Percentiles rank a stretch among this genome's conserved stretches.
Evolutionary conservation across 2,329 filamentous ascomycete genomes (phyloP).

Genomic region (Cordyceps militaris): DNA sequence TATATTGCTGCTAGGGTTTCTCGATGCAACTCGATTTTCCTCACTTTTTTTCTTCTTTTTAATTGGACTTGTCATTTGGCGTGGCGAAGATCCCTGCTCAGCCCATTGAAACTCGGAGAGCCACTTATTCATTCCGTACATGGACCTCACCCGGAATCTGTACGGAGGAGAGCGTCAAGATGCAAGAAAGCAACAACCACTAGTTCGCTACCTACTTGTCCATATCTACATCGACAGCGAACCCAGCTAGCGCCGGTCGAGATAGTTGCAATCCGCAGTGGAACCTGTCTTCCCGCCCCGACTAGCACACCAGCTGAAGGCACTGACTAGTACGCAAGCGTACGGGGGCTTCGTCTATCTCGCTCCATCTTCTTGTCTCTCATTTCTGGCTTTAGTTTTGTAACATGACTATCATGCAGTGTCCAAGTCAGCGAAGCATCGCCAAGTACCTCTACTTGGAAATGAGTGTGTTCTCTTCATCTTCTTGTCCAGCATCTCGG

Average conservation of each 20-base stretch:
- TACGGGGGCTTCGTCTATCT: no score
- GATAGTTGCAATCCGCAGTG: conserved; percentile 6
- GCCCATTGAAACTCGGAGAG: no score
- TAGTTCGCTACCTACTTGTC: no score
- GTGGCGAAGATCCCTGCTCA: no score
- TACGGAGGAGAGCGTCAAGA: not conserved
- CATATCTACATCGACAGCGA: not conserved
- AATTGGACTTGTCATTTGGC: not conserved
- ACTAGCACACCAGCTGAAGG: not conserved
- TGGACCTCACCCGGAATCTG: no score
- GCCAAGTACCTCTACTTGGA: no score
- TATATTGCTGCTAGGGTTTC: not conserved
- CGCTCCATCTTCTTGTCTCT: no score
- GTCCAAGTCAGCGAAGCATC: no score
- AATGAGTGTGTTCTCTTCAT: not conserved
- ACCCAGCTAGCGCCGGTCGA: not conserved
- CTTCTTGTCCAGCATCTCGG: not conserved
- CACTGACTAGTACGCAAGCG: no score
- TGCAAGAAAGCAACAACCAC: not conserved
- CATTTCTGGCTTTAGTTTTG: no score
- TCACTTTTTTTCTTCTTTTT: not conserved
- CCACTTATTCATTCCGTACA: not conserved
- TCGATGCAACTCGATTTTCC: not conserved
- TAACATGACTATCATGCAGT: not conserved
- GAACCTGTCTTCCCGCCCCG: not conserved